A percentile compares a stretch with the other conserved stretches of the same genome.
Evolutionary conservation across 148 eudicot genomes (phyloP).

Genomic region (Chenopodium berlandieri): DNA sequence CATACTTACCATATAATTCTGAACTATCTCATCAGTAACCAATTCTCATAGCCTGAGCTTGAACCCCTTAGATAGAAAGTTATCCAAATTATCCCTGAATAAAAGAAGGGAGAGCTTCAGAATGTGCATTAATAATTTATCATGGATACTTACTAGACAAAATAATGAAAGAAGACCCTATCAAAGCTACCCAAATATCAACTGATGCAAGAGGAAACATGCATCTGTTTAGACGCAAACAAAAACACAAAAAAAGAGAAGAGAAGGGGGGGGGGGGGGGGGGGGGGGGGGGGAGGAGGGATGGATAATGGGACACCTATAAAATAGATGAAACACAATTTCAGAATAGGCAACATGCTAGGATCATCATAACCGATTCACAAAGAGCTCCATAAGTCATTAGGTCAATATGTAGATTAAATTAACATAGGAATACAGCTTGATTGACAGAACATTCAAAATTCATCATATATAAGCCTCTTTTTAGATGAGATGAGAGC

Average conservation of each 20-base stretch:
- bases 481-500: too few species aligned
- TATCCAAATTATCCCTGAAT: not conserved
- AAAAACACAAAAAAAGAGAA: too few species aligned
- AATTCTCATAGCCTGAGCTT: slow-evolving; percentile 7
- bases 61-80: slow-evolving; percentile 9
- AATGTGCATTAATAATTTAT: not conserved
- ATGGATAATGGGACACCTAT: too few species aligned
- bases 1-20: not conserved
- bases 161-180: not conserved
- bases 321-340: not conserved
- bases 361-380: too few species aligned
- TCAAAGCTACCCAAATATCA: not conserved
- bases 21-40: not conserved
- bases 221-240: not conserved
- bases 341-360: not conserved
- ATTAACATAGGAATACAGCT: too few species aligned
- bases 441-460: too few species aligned
- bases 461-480: too few species aligned
- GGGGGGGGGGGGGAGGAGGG: too few species aligned
- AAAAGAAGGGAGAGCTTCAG: not conserved
- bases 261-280: too few species aligned
- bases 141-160: not conserved
- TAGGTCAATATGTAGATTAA: too few species aligned
- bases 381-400: too few species aligned
- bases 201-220: not conserved